These are phyloP conservation scores for Vicia sativa DNA, from an alignment of 306 rosid genomes.

Conservation along the genomic window DNA sequence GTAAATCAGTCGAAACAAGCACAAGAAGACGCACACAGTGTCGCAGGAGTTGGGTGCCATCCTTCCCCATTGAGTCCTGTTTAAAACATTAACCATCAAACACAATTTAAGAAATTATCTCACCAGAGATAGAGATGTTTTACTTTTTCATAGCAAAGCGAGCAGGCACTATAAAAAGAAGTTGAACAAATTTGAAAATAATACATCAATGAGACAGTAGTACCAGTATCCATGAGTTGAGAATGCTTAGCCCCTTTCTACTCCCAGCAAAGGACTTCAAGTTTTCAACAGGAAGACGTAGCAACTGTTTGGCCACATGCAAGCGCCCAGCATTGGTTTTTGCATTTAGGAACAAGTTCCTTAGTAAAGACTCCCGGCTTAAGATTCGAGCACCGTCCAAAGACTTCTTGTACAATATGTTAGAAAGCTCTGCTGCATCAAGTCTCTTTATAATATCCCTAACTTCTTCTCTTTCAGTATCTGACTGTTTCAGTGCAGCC, in stretches of 20 bases:
- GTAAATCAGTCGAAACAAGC: conserved; percentile 83
- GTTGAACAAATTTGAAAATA: conserved; percentile 19
- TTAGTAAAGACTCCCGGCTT: conserved; percentile 64
- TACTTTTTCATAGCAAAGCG: neutral
- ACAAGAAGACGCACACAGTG: conserved; percentile 99
- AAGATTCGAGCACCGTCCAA: conserved; percentile 62
- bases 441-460: conserved; percentile 88
- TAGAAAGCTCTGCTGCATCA: conserved; percentile 77
- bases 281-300: conserved; percentile 69
- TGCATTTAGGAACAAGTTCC: conserved; percentile 75
- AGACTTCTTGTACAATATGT: conserved; percentile 64
- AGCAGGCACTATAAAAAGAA: conserved; percentile 10
- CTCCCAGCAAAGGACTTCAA: conserved; percentile 94
- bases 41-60: conserved; percentile 91
- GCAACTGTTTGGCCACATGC: conserved; percentile 81
- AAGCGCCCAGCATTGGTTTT: conserved; percentile 86
- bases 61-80: conserved; percentile 99
- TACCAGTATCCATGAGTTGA: conserved; percentile 98
- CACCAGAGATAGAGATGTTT: conserved; percentile 17
- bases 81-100: conserved; percentile 32
- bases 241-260: conserved; percentile 79
- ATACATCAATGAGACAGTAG: conserved; percentile 24
- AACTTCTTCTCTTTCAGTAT: conserved; percentile 92
- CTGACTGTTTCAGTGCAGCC: conserved; percentile 72
- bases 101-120: conserved; percentile 34